A percentile compares a stretch with the other conserved stretches of the same genome.
phyloP scores from a whole-genome alignment of 257 asterid genomes.

The Solanum lignicaule region DNA sequence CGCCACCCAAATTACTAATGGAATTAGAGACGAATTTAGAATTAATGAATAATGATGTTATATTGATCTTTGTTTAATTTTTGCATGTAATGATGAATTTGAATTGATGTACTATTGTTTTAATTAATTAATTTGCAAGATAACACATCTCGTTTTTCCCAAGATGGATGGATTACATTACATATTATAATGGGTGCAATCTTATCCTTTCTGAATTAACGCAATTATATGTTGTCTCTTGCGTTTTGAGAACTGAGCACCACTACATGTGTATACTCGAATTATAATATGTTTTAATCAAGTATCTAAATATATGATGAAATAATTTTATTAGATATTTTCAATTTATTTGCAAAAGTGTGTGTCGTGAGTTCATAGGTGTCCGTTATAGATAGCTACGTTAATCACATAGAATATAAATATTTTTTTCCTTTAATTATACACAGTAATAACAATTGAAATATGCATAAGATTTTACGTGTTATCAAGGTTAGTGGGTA shows the following conservation, averaged over 20 bases:
- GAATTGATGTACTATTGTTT: background rate
- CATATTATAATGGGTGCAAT: background rate
- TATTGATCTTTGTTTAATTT: background rate
- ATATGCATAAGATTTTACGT: background rate
- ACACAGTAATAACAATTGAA: background rate
- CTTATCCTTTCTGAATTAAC: background rate
- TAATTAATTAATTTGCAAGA: background rate
- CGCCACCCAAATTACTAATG: background rate
- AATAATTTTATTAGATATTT: no score
- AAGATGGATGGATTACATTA: background rate
- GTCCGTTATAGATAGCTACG: accelerated
- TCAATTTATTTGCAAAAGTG: accelerated
- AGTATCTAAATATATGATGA: background rate
- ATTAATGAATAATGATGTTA: background rate
- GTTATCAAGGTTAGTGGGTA: background rate
- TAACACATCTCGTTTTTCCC: background rate
- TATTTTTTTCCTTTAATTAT: background rate
- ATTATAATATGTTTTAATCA: background rate
- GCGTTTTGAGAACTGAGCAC: background rate
- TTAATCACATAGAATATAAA: background rate
- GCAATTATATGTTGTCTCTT: background rate
- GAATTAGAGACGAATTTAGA: background rate
- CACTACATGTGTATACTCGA: background rate
- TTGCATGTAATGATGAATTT: background rate
- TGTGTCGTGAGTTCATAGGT: background rate